Conservation (phyloP, 1,284 basidiomycete species). For the Apiotrichum gamsii region DNA sequence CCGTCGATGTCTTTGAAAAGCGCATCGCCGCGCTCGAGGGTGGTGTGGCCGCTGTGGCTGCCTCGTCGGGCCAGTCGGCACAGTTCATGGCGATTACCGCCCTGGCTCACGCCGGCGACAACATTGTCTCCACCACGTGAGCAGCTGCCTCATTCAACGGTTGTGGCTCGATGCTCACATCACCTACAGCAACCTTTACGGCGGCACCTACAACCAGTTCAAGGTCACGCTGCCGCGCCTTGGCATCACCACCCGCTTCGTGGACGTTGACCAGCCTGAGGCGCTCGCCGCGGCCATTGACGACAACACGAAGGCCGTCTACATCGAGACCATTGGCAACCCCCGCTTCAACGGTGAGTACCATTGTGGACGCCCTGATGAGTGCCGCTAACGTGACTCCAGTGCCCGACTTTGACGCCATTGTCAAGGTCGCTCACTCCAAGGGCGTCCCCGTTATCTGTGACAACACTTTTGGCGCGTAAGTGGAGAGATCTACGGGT, state of each 20-base stretch:
- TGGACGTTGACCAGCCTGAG: conserved; percentile 58
- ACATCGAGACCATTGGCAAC: conserved; percentile 77
- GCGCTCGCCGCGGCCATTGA: conserved; percentile 65
- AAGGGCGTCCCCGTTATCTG: conserved; percentile 48
- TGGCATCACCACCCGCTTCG: conserved; percentile 72
- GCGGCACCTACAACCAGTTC: conserved; percentile 81
- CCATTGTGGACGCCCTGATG: too few relatives aligned
- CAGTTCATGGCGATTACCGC: conserved; percentile 70
- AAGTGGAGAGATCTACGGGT: too few relatives aligned
- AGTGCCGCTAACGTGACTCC: too few relatives aligned
- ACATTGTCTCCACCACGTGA: conserved; percentile 61
- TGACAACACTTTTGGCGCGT: conserved; percentile 88
- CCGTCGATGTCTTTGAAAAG: conserved; percentile 76
- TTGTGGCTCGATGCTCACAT: too few relatives aligned
- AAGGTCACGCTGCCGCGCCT: conserved; percentile 51
- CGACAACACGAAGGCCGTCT: conserved; percentile 55
- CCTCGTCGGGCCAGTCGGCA: conserved; percentile 71
- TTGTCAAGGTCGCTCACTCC: conserved; percentile 57
- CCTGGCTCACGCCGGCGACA: conserved; percentile 66
- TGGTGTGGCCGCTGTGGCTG: conserved; percentile 70
- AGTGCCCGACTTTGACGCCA: conserved; percentile 64
- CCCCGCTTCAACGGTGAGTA: conserved; percentile 73
- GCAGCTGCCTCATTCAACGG: too few relatives aligned
- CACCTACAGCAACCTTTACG: conserved; percentile 62
- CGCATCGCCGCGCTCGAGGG: conserved; percentile 78